Percentiles rank a stretch among this genome's conserved stretches.
phyloP scores from a whole-genome alignment of 495 filamentous ascomycete genomes.

The Daldinia loculata region DNA sequence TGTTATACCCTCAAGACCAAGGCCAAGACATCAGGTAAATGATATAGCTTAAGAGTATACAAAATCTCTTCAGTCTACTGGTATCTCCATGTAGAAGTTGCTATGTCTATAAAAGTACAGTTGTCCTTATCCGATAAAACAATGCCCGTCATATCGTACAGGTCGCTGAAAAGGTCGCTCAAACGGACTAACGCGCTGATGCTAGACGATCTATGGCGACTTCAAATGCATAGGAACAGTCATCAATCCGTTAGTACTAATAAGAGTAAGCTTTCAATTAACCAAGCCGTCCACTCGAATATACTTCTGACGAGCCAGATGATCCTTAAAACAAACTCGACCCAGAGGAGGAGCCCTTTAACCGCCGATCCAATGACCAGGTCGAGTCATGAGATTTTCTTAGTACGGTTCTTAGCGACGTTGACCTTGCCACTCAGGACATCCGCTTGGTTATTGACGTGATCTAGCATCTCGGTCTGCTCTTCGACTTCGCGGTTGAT shows the following conservation, averaged over 20 bases:
- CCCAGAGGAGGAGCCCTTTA: slow-evolving; percentile 17
- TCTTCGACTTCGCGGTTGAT: slow-evolving; percentile 86
- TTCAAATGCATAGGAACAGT: neutral
- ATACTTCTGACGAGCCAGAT: slow-evolving; percentile 31
- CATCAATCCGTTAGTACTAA: slow-evolving; percentile 27
- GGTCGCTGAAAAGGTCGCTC: neutral
- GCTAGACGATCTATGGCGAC: slow-evolving; percentile 12
- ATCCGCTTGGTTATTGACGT: slow-evolving; percentile 79
- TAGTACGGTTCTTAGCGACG: slow-evolving; percentile 82
- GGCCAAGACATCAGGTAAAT: neutral
- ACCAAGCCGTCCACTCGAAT: slow-evolving; percentile 41
- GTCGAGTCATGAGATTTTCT: slow-evolving; percentile 65
- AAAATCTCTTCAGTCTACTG: slow-evolving; percentile 39
- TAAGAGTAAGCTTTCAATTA: slow-evolving; percentile 32
- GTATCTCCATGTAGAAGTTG: slow-evolving; percentile 33
- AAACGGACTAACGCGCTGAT: slow-evolving; percentile 2
- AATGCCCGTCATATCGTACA: slow-evolving; percentile 9
- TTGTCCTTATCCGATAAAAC: slow-evolving; percentile 8
- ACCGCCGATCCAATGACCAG: slow-evolving; percentile 16
- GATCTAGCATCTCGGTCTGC: slow-evolving; percentile 82
- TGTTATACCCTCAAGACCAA: neutral
- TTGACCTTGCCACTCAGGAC: slow-evolving; percentile 78
- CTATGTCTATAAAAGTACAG: slow-evolving; percentile 20
- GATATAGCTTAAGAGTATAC: slow-evolving; percentile 1
- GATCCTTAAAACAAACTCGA: slow-evolving; percentile 26